Base-by-base conservation (phyloP, 163 green algal species). In the Prototheca stagnorum region DNA sequence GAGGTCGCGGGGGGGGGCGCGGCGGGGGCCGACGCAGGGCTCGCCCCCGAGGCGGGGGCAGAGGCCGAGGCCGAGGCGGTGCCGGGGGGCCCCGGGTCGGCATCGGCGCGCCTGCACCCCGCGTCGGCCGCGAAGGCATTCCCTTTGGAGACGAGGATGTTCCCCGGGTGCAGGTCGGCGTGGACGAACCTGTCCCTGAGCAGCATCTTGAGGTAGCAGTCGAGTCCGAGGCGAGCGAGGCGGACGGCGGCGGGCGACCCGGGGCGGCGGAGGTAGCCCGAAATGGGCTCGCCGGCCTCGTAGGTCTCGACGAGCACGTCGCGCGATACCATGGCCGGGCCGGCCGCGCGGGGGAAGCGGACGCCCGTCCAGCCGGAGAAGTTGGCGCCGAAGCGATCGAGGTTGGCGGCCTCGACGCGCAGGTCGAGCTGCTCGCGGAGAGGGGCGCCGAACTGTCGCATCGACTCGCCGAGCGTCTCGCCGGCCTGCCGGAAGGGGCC, bases 141-240 rank as follows among this genome's bases (percentile, higher is more conserved):
- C n/a, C n/a, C n/a, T n/a, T n/a, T n/a, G n/a, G n/a, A n/a, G 36
- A 95, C 86, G 22, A 98, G 54, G 39, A 98, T 95, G 65, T 98
- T 98, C 26, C 88, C 49, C 2, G 57, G 50, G 49, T 64, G 56
- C 36, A 93, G 65, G 62, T 95, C 88, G 3, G 81, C 80, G 62
- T 96, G 89, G 3, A 97, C 74, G 45, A 95, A 92, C 68, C 96
- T 95, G 75, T 98, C 91, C 29, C 74, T 49, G 26, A 94, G 59
- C 54, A 80, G 48, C 72, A 81, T 81, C 58, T 78, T 54, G 39
- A 73, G 49, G 54, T 70, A 65, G 42, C 59, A 56, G 22, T 49
- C 40, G 1, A 50, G 40, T 21, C 62, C 62, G 25, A 72, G 41
- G 41, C 52, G 44, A 15, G 51, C 61, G 45, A 73, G 58, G n/a